Percentiles rank a stretch among this genome's conserved stretches.
Evolutionary conservation across 805 yeast species (phyloP).

Genomic region (Candida gorgasii): DNA sequence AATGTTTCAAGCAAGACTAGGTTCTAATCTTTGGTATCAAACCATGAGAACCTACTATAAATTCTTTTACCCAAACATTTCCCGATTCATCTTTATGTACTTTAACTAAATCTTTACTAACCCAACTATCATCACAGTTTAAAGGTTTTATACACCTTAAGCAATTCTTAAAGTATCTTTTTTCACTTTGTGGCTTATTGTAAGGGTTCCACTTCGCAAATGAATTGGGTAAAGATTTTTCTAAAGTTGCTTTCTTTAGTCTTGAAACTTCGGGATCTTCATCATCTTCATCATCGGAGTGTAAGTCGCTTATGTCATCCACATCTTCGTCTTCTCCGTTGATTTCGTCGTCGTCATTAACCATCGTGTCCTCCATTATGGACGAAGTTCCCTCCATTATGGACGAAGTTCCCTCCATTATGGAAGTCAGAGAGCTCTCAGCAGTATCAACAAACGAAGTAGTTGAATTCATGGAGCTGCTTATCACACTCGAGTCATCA

Average conservation of each 20-base stretch:
- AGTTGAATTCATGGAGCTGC: conserved; percentile 7
- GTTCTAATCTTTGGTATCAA: conserved; percentile 27
- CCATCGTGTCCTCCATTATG: background rate
- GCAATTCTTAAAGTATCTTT: conserved; percentile 50
- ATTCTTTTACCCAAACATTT: conserved; percentile 35
- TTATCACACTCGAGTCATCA: conserved; percentile 1
- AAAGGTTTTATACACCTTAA: conserved; percentile 59
- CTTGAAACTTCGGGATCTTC: conserved; percentile 13
- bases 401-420: background rate
- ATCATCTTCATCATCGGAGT: conserved; percentile 26
- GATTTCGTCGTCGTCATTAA: conserved; percentile 11
- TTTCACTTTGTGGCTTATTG: conserved; percentile 29
- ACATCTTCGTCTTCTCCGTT: conserved; percentile 14
- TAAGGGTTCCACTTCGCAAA: conserved; percentile 51
- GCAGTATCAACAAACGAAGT: conserved; percentile 1
- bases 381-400: background rate
- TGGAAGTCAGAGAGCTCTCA: background rate
- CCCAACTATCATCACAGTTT: conserved; percentile 54
- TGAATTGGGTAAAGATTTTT: background rate
- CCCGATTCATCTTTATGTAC: conserved; percentile 26
- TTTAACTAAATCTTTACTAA: conserved; percentile 46
- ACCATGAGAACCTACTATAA: conserved; percentile 37
- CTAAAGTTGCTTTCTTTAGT: conserved; percentile 4
- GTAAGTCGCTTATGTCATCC: conserved; percentile 12
- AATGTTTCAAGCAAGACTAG: conserved; percentile 12